phyloP scores from a whole-genome alignment of 2,329 filamentous ascomycete genomes.

The Hymenoscyphus repandus region DNA sequence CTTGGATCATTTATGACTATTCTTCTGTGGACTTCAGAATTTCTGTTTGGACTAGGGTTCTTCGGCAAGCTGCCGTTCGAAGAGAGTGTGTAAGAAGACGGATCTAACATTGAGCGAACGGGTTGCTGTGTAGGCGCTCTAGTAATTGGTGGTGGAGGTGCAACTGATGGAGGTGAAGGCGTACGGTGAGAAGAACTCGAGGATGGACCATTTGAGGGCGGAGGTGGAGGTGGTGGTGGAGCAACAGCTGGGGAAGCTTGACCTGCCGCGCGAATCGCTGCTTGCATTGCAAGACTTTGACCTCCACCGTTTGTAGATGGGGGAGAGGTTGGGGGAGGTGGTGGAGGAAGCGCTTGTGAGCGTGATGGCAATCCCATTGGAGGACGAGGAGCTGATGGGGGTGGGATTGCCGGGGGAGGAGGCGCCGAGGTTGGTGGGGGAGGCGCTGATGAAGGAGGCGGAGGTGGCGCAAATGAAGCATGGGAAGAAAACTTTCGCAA shows the following conservation, averaged over 20 bases:
- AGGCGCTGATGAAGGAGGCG: conserved; percentile 33
- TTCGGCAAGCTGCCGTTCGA: conserved; percentile 51
- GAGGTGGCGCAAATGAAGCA: conserved; percentile 30
- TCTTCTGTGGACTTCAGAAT: conserved; percentile 34
- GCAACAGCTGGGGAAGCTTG: conserved; percentile 37
- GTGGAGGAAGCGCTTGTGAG: conserved; percentile 32
- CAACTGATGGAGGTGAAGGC: conserved; percentile 35
- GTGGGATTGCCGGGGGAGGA: conserved; percentile 33
- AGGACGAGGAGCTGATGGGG: conserved; percentile 32
- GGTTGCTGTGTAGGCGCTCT: conserved; percentile 37
- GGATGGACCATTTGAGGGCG: conserved; percentile 37
- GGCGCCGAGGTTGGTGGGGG: conserved; percentile 33
- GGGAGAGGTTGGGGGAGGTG: conserved; percentile 35
- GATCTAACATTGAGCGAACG: conserved; percentile 62
- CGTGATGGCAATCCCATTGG: conserved; percentile 33
- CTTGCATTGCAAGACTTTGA: conserved; percentile 40
- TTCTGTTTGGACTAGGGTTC: conserved; percentile 42
- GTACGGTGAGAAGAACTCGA: conserved; percentile 30
- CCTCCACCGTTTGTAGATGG: conserved; percentile 27
- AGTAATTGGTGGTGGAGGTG: conserved; percentile 37
- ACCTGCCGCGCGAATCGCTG: conserved; percentile 40
- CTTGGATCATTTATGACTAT: conserved; percentile 68
- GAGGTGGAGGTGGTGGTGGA: conserved; percentile 34
- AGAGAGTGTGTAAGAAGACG: conserved; percentile 69
- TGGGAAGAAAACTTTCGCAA: conserved; percentile 51